Percentiles rank a stretch among this genome's conserved stretches.
phyloP scores from a whole-genome alignment of 1,284 basidiomycete genomes.

The Leccinum fuscescens region DNA sequence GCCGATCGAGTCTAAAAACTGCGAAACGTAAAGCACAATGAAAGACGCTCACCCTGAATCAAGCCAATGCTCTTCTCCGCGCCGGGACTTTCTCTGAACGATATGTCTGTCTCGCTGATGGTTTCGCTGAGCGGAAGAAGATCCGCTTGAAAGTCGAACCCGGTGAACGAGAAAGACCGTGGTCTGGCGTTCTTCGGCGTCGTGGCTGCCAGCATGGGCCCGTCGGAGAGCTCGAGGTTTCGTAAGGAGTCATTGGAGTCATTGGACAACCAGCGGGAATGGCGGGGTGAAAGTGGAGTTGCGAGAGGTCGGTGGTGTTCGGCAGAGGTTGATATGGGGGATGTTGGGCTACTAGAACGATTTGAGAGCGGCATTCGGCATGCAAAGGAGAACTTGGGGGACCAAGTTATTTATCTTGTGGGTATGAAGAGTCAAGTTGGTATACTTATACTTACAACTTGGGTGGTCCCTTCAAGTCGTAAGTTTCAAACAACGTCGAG shows the following conservation, averaged over 20 bases:
- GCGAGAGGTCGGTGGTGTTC: slow-evolving; percentile 36
- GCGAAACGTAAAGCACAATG: background rate
- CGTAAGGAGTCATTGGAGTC: slow-evolving; percentile 75
- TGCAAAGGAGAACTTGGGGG: background rate
- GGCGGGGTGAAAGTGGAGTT: slow-evolving; percentile 14
- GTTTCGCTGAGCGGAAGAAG: slow-evolving; percentile 76
- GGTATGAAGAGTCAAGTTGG: background rate
- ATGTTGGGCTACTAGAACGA: slow-evolving; percentile 17
- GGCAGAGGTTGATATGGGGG: slow-evolving; percentile 12
- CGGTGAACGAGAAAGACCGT: slow-evolving; percentile 69
- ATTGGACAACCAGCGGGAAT: slow-evolving; percentile 38
- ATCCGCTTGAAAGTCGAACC: slow-evolving; percentile 77
- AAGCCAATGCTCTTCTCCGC: slow-evolving; percentile 75
- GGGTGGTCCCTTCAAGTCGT: background rate
- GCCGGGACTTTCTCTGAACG: slow-evolving; percentile 46
- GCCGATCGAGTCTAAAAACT: slow-evolving; percentile 10
- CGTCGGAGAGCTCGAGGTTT: slow-evolving; percentile 72
- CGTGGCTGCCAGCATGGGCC: slow-evolving; percentile 40
- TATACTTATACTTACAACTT: background rate
- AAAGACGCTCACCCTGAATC: slow-evolving; percentile 61
- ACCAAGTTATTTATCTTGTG: background rate
- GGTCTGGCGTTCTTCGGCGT: slow-evolving; percentile 35
- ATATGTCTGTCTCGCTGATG: slow-evolving; percentile 60
- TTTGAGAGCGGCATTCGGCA: slow-evolving; percentile 23
- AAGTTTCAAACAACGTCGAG: background rate